Base-by-base conservation (phyloP, 495 filamentous ascomycete genomes). In the Penicillium bialowiezense region DNA sequence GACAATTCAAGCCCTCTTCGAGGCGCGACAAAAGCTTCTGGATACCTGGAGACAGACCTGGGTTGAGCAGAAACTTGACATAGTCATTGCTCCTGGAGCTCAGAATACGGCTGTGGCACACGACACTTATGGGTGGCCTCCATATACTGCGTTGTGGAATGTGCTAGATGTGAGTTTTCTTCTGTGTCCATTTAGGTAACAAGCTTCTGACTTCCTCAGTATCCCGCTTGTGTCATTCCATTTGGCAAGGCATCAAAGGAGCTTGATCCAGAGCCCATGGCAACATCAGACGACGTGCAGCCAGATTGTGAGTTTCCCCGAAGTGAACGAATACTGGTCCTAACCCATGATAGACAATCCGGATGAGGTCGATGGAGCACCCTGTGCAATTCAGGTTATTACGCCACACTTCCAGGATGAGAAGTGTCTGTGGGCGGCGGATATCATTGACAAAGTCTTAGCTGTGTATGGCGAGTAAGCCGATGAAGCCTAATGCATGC, bases 91-190 rank as follows among this genome's bases (percentile, higher is more conserved):
- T 34, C 72, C 77, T 8, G 68, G 65, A 32, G 67, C 71, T 33
- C 73, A 77, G 60, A 72, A 58, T 12, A 76, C 73, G 7, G 77
- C 78, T 0, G 63, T 71, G 17, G 53, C 60, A 9, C 67, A 76
- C 53, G 79, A 82, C 62, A 71, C 65, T 0, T 82, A 67, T 51
- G 73, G 74, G 0, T 51, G 67, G 40, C 62, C 69, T 13, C 40
- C 69, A 5, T 80, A 81, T 54, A 79, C 79, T 3, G 58, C 72
- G 7, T 44, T 80, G 21, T 64, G 65, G 60, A 81, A 79, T 47
- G n/a, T 80, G 46, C 43, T 80, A 3, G 75, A 81, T 64, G 78
- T 79, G 60, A 56, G 76, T 63, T n/a, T 21, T 48, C 13, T 13
- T 18, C 20, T 40, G 15, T n/a, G 5, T 7, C 5, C 5, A 3